A percentile compares a stretch with the other conserved stretches of the same genome.
These are phyloP conservation scores for Pseudohalonectria lignicola DNA, from an alignment of 2,329 filamentous ascomycete genomes.

Conservation along the genomic window DNA sequence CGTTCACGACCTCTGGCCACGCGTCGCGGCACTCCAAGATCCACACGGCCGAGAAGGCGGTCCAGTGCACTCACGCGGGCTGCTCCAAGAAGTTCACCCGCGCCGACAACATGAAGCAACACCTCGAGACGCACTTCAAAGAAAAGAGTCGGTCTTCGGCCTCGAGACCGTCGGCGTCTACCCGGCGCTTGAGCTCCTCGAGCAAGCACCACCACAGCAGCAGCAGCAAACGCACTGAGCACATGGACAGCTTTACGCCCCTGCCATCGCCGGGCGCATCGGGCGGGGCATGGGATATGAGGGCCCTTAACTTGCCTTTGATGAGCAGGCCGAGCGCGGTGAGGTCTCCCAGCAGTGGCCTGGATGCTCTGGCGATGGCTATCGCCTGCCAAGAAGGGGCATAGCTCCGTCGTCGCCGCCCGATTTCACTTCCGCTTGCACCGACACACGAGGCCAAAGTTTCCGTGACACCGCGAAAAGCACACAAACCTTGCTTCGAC, in stretches of 20 bases:
- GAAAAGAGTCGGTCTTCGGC: constrained; percentile 38
- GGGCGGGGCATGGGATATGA: constrained; percentile 34
- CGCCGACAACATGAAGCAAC: constrained; percentile 82
- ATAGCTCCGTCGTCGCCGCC: too few relatives aligned
- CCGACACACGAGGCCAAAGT: too few relatives aligned
- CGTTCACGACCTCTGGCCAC: constrained; percentile 75
- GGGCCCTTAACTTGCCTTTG: constrained; percentile 30
- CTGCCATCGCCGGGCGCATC: constrained; percentile 19
- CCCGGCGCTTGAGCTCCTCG: constrained; percentile 14
- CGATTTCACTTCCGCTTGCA: too few relatives aligned
- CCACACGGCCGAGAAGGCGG: constrained; percentile 71
- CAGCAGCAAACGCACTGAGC: constrained; percentile 7
- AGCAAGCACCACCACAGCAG: constrained; percentile 12
- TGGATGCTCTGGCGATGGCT: constrained; percentile 43
- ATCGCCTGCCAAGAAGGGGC: constrained; percentile 38
- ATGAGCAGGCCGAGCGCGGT: constrained; percentile 29
- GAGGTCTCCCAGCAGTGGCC: constrained; percentile 37
- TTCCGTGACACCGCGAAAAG: too few relatives aligned
- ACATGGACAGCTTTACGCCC: constrained; percentile 15
- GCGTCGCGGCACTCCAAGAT: constrained; percentile 80
- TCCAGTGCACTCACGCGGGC: constrained; percentile 54
- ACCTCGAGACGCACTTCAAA: constrained; percentile 66
- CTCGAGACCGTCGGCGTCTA: constrained; percentile 13
- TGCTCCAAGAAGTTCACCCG: constrained; percentile 75
- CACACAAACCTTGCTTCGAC: too few relatives aligned